Percentiles rank a stretch among this genome's conserved stretches.
Conservation (phyloP, 2,329 filamentous ascomycete species). For the Diaporthe citri region DNA sequence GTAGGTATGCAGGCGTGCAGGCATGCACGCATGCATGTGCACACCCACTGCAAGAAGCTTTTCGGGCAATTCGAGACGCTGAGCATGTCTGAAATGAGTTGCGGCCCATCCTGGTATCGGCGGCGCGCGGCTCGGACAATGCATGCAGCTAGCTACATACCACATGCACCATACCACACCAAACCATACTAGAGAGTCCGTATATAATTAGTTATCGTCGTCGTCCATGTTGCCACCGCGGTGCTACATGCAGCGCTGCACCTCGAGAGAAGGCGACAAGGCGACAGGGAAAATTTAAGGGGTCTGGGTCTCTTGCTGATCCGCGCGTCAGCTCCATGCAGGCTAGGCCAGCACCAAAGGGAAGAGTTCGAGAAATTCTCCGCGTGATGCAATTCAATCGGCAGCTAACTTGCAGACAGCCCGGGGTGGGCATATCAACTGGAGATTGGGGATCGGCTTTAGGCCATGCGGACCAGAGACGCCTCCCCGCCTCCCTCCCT, state of each 20-base stretch:
- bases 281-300: slow-evolving; percentile 37
- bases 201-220: background rate
- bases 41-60: slow-evolving; percentile 14
- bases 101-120: slow-evolving; percentile 14
- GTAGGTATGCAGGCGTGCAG: background rate
- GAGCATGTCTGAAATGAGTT: slow-evolving; percentile 29
- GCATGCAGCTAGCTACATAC: slow-evolving; percentile 9
- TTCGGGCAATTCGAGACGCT: slow-evolving; percentile 7
- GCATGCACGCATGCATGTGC: background rate
- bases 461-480: background rate
- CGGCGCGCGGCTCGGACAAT: slow-evolving; percentile 32
- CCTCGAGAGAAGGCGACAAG: slow-evolving; percentile 17
- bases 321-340: slow-evolving; percentile 40
- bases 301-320: slow-evolving; percentile 38
- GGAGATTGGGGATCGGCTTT: slow-evolving; percentile 18
- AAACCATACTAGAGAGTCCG: background rate
- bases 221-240: background rate
- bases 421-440: slow-evolving; percentile 26
- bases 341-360: slow-evolving; percentile 27
- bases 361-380: slow-evolving; percentile 32
- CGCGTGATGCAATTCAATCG: slow-evolving; percentile 29
- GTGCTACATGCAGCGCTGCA: background rate
- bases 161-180: slow-evolving; percentile 15
- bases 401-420: slow-evolving; percentile 13
- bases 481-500: background rate